A percentile compares a stretch with the other conserved stretches of the same genome.
phyloP scores from a whole-genome alignment of 78 protist genomes.

The Dictyostelium brefeldianum region DNA sequence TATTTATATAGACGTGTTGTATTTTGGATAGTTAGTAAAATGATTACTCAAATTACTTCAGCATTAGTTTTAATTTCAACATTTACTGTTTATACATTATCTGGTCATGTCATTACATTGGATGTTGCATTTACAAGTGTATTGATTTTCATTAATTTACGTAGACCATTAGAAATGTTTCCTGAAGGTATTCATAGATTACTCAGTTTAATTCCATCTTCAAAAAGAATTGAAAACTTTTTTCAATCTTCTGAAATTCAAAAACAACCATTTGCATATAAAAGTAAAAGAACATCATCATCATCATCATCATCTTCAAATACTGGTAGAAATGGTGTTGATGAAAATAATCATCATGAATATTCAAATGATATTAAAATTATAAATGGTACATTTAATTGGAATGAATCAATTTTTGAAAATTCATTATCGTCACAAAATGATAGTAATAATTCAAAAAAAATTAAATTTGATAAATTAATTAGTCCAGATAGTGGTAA shows the following conservation, averaged over 20 bases:
- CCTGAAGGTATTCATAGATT: slow-evolving; percentile 36
- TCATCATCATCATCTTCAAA: background rate
- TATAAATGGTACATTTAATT: slow-evolving; percentile 1
- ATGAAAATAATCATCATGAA: too few species aligned
- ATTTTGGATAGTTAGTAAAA: slow-evolving; percentile 3
- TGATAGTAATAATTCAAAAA: background rate
- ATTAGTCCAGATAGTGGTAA: background rate
- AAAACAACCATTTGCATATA: background rate
- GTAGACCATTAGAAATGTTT: slow-evolving; percentile 51
- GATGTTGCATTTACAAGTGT: slow-evolving; percentile 40
- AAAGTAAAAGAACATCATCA: background rate
- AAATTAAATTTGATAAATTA: background rate
- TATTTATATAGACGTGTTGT: background rate
- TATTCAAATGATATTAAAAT: slow-evolving; percentile 1
- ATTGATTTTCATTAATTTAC: slow-evolving; percentile 37
- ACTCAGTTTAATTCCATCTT: slow-evolving; percentile 8
- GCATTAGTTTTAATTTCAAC: slow-evolving; percentile 50
- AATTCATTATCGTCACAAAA: background rate
- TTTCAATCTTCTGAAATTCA: slow-evolving; percentile 8
- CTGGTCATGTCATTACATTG: slow-evolving; percentile 27
- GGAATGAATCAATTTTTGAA: background rate
- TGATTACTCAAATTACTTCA: slow-evolving; percentile 5
- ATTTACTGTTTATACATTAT: background rate
- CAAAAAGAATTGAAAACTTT: slow-evolving; percentile 31
- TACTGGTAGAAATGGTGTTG: too few species aligned